Evolutionary conservation across 2,329 filamentous ascomycete species (phyloP), one percentile per base, ranked within the genome.

Genomic region (Colletotrichum lini): DNA sequence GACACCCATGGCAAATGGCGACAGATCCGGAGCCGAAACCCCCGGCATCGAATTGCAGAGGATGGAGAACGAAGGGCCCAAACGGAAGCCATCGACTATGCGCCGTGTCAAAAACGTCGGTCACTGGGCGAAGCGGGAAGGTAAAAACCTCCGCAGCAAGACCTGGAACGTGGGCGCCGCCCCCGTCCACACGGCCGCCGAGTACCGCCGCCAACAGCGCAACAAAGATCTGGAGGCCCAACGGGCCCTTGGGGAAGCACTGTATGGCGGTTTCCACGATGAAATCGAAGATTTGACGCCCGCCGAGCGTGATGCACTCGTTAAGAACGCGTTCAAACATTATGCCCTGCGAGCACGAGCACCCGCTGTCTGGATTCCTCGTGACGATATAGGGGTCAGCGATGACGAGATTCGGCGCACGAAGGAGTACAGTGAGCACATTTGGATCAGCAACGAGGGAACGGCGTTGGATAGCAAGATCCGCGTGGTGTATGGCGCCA

Each of bases 391-490:
- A 6, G 96, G 96, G 6, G 89, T 99, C 68, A 95, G 93, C 74
- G 94, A 97, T 76, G 96, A 98, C 75, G 96, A 99, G 84, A 92
- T 98, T 54, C 87, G 87, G 77, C 87, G 93, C 45, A 98, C 95
- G 8, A 88, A 91, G 74, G 86, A 87, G 58, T 93, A 95, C 79
- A 96, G 92, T 78, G 90, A 93, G 70, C 87, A 90, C 73, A 93
- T 98, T 63, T 98, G 95, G 93, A 95, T 98, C 79, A 97, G 94
- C 76, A 98, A 98, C 80, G 93, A 97, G 79, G 95, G 95, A 70
- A 95, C 96, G 23, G 93, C 94, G 12, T 84, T 98, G 75, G 94
- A 98, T 83, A 93, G 91, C 67, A 95, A 94, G 80, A 90, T 90
- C 40, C 90, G 93, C 21, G 94, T 97, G 6, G 90, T 97, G 47